A percentile compares a stretch with the other conserved stretches of the same genome.
phyloP scores from a whole-genome alignment of 441 rosid species.

The Populus hybrid region DNA sequence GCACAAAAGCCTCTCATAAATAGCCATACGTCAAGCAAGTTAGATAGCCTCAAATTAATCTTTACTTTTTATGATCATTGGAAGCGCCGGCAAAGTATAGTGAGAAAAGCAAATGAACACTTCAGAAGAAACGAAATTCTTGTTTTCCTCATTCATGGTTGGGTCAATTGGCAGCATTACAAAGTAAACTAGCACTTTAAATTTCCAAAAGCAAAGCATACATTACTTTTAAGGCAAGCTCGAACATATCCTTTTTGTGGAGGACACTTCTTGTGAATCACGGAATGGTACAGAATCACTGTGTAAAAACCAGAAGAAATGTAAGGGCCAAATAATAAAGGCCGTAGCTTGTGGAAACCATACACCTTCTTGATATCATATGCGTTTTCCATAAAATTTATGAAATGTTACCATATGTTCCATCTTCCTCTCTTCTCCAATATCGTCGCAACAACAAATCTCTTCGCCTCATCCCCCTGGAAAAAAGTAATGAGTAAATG shows the following conservation, averaged over 20 bases:
- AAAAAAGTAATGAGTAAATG: slow-evolving; percentile 10
- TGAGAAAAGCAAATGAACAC: not conserved
- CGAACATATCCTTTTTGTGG: slow-evolving; percentile 72
- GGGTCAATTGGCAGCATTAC: slow-evolving; percentile 8
- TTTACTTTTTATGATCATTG: not conserved
- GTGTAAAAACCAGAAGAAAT: slow-evolving; percentile 28
- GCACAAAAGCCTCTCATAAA: not conserved
- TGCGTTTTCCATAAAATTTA: not conserved
- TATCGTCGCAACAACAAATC: slow-evolving; percentile 76
- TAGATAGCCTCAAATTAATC: not conserved
- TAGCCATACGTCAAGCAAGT: not conserved
- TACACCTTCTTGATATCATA: not conserved
- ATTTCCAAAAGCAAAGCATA: slow-evolving; percentile 35
- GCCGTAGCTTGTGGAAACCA: not conserved
- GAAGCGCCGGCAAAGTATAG: not conserved
- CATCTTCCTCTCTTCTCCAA: slow-evolving; percentile 98
- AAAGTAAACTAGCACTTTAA: slow-evolving; percentile 8
- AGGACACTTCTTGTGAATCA: slow-evolving; percentile 73
- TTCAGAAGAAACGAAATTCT: not conserved
- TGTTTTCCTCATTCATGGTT: not conserved
- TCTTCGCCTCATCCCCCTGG: slow-evolving; percentile 76
- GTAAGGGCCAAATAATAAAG: slow-evolving; percentile 3
- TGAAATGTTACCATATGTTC: slow-evolving; percentile 71
- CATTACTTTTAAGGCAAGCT: slow-evolving; percentile 88
- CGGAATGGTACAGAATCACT: slow-evolving; percentile 90